A percentile compares a stretch with the other conserved stretches of the same genome.
phyloP scores from a whole-genome alignment of 495 filamentous ascomycete species.

The Lasiosphaeriaceae sp. region DNA sequence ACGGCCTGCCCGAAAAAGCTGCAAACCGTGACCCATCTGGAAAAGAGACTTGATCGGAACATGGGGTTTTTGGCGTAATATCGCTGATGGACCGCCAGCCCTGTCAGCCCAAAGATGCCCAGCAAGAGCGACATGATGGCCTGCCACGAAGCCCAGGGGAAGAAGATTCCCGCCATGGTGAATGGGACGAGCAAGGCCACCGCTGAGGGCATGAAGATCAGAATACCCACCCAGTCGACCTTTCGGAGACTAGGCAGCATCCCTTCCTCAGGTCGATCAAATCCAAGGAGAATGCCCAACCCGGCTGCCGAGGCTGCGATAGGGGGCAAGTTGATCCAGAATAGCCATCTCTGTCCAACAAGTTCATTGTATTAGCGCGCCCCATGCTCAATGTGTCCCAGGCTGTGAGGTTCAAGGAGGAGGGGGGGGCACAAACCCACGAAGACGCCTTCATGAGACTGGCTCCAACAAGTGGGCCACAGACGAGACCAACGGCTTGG shows the following conservation, averaged over 20 bases:
- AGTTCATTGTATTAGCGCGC: constrained; percentile 52
- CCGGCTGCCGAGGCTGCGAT: constrained; percentile 30
- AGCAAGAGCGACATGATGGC: constrained; percentile 55
- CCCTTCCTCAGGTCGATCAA: constrained; percentile 21
- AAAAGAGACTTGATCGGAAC: constrained; percentile 42
- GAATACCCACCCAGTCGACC: constrained; percentile 60
- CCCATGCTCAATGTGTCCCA: constrained; percentile 43
- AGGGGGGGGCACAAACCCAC: constrained; percentile 57
- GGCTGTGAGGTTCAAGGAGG: constrained; percentile 37
- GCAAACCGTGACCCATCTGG: constrained; percentile 34
- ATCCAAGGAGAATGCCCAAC: constrained; percentile 36
- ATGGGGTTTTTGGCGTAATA: constrained; percentile 45
- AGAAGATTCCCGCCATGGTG: constrained; percentile 53
- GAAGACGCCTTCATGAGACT: constrained; percentile 57
- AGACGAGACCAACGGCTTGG: constrained; percentile 18
- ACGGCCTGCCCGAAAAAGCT: constrained; percentile 43
- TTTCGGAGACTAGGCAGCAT: constrained; percentile 38
- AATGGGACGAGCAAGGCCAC: constrained; percentile 50
- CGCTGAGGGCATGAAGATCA: constrained; percentile 49
- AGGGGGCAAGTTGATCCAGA: constrained; percentile 42
- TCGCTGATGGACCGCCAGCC: constrained; percentile 50
- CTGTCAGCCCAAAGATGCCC: constrained; percentile 43
- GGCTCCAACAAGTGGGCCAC: constrained; percentile 17
- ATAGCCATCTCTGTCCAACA: constrained; percentile 25
- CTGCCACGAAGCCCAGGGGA: constrained; percentile 50